These are phyloP conservation scores for Solanum clarkiae DNA, from an alignment of 257 asterid species.

Conservation along the genomic window DNA sequence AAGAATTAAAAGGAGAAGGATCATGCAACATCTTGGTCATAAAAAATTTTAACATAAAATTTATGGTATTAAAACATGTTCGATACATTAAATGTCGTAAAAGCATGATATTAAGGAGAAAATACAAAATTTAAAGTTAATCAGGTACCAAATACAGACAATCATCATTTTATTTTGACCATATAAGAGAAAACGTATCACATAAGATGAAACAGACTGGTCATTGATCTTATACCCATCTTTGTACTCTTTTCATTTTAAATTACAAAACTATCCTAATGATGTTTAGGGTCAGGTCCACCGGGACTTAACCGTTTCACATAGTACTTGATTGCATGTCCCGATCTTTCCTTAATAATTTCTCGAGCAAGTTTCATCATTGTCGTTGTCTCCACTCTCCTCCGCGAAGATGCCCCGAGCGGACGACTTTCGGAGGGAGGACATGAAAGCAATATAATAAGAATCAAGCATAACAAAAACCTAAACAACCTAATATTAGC, in stretches of 20 bases:
- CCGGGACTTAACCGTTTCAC: not conserved
- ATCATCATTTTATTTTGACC: not conserved
- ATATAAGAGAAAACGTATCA: not conserved
- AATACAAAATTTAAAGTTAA: not conserved
- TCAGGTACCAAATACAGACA: not conserved
- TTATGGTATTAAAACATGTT: not conserved
- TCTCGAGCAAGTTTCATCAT: not conserved
- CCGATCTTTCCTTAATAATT: not conserved
- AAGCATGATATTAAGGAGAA: not conserved
- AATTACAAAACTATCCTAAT: not conserved
- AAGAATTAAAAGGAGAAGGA: not conserved
- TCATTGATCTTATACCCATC: not conserved
- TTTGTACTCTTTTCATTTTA: not conserved
- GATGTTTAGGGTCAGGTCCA: conserved; percentile 7
- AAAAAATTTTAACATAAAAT: not conserved
- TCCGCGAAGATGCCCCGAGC: not conserved
- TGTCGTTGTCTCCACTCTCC: not conserved
- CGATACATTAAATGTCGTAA: not conserved
- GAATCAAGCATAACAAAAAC: not conserved
- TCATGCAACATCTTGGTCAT: not conserved
- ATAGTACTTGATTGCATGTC: not conserved
- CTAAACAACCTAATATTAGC: not conserved
- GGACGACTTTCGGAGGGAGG: not conserved
- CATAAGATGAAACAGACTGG: not conserved
- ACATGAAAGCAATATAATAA: not conserved